Conservation (phyloP, 192 early-diverging fungal genomes). For the Paraglomus brasilianum region DNA sequence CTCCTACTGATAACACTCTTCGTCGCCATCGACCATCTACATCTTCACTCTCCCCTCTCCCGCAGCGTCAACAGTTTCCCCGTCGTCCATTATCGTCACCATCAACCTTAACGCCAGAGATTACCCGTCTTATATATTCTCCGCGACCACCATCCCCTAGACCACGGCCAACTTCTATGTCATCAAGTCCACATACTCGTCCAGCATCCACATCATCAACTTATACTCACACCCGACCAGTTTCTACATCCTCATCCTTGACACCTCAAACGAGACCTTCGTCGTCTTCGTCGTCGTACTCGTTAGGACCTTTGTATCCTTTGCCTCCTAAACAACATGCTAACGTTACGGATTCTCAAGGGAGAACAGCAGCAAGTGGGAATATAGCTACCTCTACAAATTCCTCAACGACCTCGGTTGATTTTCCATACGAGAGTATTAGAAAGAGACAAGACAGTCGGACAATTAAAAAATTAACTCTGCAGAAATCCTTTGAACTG, state of each 20-base stretch:
- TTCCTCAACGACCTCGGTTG: not conserved
- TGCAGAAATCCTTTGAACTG: too few species aligned
- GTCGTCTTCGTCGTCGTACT: not conserved
- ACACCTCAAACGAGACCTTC: too few species aligned
- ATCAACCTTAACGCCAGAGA: too few species aligned
- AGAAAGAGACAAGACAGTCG: not conserved
- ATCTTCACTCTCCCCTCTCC: not conserved
- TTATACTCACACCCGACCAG: not conserved
- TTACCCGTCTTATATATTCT: too few species aligned
- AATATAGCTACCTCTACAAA: not conserved
- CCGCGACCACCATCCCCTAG: not conserved
- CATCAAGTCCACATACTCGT: not conserved
- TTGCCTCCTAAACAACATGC: not conserved
- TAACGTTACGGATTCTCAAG: not conserved
- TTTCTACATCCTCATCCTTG: not conserved
- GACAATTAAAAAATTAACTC: not conserved
- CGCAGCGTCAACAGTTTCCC: not conserved
- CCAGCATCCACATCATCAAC: not conserved
- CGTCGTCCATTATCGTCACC: too few species aligned
- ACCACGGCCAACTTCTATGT: not conserved
- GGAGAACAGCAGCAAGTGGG: not conserved
- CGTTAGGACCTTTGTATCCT: not conserved
- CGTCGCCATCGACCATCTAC: not conserved
- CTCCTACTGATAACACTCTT: not conserved
- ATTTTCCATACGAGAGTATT: slow-evolving; percentile 22